Conservation (phyloP, 2,329 filamentous ascomycete genomes). For the Reticulascus tulasneorum region DNA sequence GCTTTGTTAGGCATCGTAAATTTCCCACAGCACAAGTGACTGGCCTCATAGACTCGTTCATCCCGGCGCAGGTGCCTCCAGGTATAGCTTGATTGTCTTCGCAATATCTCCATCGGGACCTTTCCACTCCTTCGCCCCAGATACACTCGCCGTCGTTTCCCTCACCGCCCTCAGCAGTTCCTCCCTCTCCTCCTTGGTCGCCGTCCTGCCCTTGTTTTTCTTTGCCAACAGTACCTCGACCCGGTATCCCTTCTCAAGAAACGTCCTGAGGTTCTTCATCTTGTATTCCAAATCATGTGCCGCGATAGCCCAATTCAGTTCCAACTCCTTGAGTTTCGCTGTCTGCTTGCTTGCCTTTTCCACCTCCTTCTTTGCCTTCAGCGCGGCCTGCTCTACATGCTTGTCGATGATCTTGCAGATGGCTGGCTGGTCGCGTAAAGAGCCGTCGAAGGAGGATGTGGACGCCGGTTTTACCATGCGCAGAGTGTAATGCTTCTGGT, state of each 20-base stretch:
- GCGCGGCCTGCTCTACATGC: slow-evolving; percentile 38
- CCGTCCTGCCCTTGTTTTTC: slow-evolving; percentile 59
- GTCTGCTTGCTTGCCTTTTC: slow-evolving; percentile 38
- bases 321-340: slow-evolving; percentile 65
- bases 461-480: slow-evolving; percentile 32
- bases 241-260: slow-evolving; percentile 68
- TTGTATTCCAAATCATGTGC: slow-evolving; percentile 70
- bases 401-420: slow-evolving; percentile 70
- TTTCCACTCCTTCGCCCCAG: slow-evolving; percentile 40
- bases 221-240: slow-evolving; percentile 70
- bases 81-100: slow-evolving; percentile 36
- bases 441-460: not conserved
- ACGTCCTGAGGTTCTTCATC: slow-evolving; percentile 61
- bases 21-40: too few species aligned
- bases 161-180: slow-evolving; percentile 45
- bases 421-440: slow-evolving; percentile 30
- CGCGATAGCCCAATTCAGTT: slow-evolving; percentile 86
- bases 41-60: too few species aligned
- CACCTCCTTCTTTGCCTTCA: slow-evolving; percentile 40
- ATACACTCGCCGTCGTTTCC: slow-evolving; percentile 25
- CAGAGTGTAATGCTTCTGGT: slow-evolving; percentile 31
- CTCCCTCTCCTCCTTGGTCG: slow-evolving; percentile 57
- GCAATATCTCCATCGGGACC: slow-evolving; percentile 40
- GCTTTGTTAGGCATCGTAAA: too few species aligned
- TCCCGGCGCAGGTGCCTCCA: slow-evolving; percentile 30